Evolutionary conservation across 768 basidiomycete genomes (phyloP).

Genomic region (Agrocybe pediades): DNA sequence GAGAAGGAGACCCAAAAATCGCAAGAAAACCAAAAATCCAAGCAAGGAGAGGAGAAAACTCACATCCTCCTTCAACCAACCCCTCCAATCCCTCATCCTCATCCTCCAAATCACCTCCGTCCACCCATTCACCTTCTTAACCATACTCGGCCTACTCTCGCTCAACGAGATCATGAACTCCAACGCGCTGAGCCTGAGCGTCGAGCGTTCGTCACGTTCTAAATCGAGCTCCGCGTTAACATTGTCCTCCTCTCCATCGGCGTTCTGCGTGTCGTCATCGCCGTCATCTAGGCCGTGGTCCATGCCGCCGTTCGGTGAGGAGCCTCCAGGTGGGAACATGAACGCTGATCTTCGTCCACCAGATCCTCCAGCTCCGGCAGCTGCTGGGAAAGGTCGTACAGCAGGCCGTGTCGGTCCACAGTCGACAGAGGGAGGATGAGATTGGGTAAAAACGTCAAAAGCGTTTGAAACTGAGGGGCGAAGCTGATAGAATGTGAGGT

Average conservation of each 20-base stretch:
- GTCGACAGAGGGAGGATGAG: conserved; percentile 68
- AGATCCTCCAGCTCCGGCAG: no score
- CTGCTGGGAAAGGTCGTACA: conserved; percentile 42
- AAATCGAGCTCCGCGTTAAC: conserved; percentile 29
- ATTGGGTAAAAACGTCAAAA: conserved; percentile 71
- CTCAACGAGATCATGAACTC: conserved; percentile 85
- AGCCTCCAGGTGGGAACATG: conserved; percentile 37
- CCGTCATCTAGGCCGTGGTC: conserved; percentile 22
- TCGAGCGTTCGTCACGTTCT: conserved; percentile 64
- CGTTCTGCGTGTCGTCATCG: conserved; percentile 28
- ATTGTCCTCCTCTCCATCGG: conserved; percentile 41
- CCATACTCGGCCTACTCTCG: conserved; percentile 74
- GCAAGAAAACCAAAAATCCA: neutral
- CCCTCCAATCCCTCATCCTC: conserved; percentile 45
- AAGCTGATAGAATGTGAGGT: conserved; percentile 72
- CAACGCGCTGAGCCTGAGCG: conserved; percentile 70
- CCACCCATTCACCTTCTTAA: conserved; percentile 70
- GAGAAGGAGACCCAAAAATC: neutral
- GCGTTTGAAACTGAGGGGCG: conserved; percentile 63
- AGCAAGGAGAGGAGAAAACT: conserved; percentile 28
- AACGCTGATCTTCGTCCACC: conserved; percentile 37
- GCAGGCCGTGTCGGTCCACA: conserved; percentile 53
- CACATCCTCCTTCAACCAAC: conserved; percentile 81
- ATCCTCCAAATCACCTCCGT: conserved; percentile 69
- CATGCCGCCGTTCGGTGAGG: conserved; percentile 34